phyloP scores from a whole-genome alignment of 148 eudicot species.

The Rhododendron williamsianum region DNA sequence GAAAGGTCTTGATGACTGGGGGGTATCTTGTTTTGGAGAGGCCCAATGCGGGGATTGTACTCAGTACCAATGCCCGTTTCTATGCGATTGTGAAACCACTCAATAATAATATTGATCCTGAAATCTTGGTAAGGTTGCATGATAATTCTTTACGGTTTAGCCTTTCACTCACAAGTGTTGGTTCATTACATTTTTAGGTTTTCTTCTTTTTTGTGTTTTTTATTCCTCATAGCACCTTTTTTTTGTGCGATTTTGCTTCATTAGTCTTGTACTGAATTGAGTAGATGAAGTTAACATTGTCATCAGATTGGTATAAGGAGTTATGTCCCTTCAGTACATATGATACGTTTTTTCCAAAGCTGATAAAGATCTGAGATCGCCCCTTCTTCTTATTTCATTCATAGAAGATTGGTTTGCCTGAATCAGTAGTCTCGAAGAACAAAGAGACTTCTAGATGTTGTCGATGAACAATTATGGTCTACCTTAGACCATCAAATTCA shows the following conservation, averaged over 20 bases:
- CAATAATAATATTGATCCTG: conserved; percentile 46
- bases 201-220: neutral
- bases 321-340: neutral
- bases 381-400: too few species aligned
- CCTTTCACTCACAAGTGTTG: neutral
- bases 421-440: too few species aligned
- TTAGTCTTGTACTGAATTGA: neutral
- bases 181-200: neutral
- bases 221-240: neutral
- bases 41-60: conserved; percentile 92
- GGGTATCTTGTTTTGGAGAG: conserved; percentile 88
- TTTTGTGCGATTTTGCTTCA: neutral
- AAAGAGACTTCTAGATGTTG: too few species aligned
- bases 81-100: conserved; percentile 81
- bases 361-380: too few species aligned
- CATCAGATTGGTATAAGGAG: neutral
- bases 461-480: neutral
- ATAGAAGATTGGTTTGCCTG: too few species aligned
- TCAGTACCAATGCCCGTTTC: conserved; percentile 91
- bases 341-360: neutral
- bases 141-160: conserved; percentile 2
- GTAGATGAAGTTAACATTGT: neutral
- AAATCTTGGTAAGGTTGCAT: conserved; percentile 81
- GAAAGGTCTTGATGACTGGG: conserved; percentile 32
- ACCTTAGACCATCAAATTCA: neutral